phyloP scores from a whole-genome alignment of 805 yeast genomes.

The Candida chauliodis region DNA sequence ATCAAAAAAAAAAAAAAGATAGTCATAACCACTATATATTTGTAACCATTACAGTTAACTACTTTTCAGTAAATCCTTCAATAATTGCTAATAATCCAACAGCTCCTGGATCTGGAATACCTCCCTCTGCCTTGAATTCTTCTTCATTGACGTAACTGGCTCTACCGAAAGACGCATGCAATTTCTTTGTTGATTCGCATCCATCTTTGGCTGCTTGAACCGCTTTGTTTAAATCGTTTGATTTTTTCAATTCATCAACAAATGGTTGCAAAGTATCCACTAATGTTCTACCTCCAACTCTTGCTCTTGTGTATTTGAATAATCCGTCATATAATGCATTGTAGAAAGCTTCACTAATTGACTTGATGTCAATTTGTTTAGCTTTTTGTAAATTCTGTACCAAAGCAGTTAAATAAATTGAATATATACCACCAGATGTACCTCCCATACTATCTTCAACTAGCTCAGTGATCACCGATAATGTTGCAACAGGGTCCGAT shows the following conservation, averaged over 20 bases:
- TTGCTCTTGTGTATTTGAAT: slow-evolving; percentile 83
- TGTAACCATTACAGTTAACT: slow-evolving; percentile 6
- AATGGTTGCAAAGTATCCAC: slow-evolving; percentile 90
- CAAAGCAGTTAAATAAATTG: slow-evolving; percentile 78
- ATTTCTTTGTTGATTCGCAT: slow-evolving; percentile 67
- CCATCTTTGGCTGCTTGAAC: slow-evolving; percentile 68
- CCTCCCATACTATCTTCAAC: slow-evolving; percentile 97
- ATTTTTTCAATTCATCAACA: slow-evolving; percentile 52
- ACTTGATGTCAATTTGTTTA: slow-evolving; percentile 31
- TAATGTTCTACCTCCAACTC: slow-evolving; percentile 84
- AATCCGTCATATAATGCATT: slow-evolving; percentile 64
- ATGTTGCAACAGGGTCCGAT: slow-evolving; percentile 52
- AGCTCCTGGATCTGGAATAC: slow-evolving; percentile 96
- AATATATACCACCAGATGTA: slow-evolving; percentile 90
- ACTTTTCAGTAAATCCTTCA: slow-evolving; percentile 34
- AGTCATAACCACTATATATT: slow-evolving; percentile 8
- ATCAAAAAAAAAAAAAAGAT: not conserved
- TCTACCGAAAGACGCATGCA: slow-evolving; percentile 87
- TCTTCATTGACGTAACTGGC: slow-evolving; percentile 81
- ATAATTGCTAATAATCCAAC: slow-evolving; percentile 69
- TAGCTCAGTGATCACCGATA: slow-evolving; percentile 72
- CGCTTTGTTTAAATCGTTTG: slow-evolving; percentile 57
- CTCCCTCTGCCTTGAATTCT: slow-evolving; percentile 56
- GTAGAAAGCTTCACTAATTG: slow-evolving; percentile 48
- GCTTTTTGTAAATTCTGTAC: slow-evolving; percentile 43